These are phyloP conservation scores for Vinca minor DNA, from an alignment of 257 asterid genomes.

Conservation along the genomic window DNA sequence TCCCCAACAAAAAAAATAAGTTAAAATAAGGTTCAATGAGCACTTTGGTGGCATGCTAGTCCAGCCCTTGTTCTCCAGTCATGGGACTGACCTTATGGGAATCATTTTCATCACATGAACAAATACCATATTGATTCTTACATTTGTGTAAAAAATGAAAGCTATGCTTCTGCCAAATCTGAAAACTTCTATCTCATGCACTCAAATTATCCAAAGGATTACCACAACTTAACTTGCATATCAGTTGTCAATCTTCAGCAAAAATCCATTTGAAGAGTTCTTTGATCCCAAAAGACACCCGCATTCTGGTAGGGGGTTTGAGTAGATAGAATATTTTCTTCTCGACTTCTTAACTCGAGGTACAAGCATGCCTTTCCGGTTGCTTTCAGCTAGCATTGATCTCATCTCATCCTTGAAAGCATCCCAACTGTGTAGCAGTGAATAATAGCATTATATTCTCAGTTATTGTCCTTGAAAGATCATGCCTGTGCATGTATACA, in stretches of 20 bases:
- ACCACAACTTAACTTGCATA: not conserved
- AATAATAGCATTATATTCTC: too few relatives aligned
- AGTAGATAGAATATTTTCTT: constrained; percentile 59
- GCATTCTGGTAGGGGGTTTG: constrained; percentile 79
- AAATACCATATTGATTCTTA: not conserved
- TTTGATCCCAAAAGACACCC: constrained; percentile 66
- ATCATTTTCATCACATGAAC: not conserved
- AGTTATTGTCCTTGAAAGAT: too few relatives aligned
- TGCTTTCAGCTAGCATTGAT: constrained; percentile 74
- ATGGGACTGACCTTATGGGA: not conserved
- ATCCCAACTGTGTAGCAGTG: constrained; percentile 54
- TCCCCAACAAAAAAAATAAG: too few relatives aligned
- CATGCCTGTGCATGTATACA: too few relatives aligned
- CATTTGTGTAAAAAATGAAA: not conserved
- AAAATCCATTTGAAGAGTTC: constrained; percentile 28
- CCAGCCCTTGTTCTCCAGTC: not conserved
- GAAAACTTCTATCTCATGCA: not conserved
- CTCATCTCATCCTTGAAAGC: constrained; percentile 63
- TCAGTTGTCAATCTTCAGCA: not conserved
- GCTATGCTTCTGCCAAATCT: not conserved
- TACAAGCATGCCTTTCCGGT: constrained; percentile 55
- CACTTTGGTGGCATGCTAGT: not conserved
- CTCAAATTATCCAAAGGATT: not conserved
- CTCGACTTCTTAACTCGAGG: constrained; percentile 62
- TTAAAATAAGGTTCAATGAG: not conserved